Evolutionary conservation across 495 filamentous ascomycete genomes (phyloP), one percentile per base, ranked within the genome.

Genomic region (Aspergillus conjunctus): DNA sequence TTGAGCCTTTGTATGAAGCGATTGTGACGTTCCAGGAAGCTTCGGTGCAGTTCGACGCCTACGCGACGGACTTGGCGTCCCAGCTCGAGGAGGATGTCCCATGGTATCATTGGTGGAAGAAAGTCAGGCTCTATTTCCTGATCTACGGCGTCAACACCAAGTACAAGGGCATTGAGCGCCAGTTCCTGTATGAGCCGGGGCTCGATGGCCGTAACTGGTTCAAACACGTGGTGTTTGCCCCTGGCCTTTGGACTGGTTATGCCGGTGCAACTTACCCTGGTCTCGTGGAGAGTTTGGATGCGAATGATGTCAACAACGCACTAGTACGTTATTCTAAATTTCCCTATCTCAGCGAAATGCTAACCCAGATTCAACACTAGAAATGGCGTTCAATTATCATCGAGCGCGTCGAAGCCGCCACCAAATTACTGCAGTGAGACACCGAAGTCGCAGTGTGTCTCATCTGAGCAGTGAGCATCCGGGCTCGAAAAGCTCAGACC

Each of bases 241-340:
- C 87, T n/a, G 87, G 92, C 1, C 66, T 91, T 43, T 97, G 91
- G 91, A 95, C 91, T 0, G 92, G 92, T 7, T 97, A 97, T 73
- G 77, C 91, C 0, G 92, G 91, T 2, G 89, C 83, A 34, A 88
- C 84, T 11, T 88, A 83, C 64, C 86, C 86, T 3, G 83, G 85
- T 11, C 58, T 88, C 21, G 79, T 86, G 10, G 86, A 88, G 72
- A 81, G 80, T 54, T 72, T 88, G 51, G 83, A 86, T 12, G 79
- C 73, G 32, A 73, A 73, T 8, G 80, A 88, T 74, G 46, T 73
- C 51, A 64, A 61, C 6, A 81, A 79, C 61, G 76, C 78, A 12
- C 61, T 72, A 73, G 78, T 78, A 67, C 61, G 73, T 70, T 46
- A 22, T 7, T 22, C 20, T 46, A 3, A 46, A 11, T 33, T 58